phyloP scores from a whole-genome alignment of 164 flowering plant genomes.

The Cinnamomum chago region DNA sequence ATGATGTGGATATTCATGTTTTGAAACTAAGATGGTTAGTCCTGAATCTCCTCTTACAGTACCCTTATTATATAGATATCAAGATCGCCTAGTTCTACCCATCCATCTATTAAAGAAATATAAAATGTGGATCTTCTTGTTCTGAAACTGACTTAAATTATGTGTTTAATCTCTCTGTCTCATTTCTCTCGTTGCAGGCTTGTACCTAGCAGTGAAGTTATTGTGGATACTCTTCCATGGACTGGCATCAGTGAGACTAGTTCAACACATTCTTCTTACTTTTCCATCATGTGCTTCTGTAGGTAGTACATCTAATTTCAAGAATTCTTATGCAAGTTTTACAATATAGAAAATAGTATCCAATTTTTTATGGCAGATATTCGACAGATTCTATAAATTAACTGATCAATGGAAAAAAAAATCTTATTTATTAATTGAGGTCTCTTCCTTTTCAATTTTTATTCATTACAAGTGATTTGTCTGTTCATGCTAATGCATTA shows the following conservation, averaged over 20 bases:
- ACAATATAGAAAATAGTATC: too few species aligned
- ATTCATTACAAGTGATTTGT: too few species aligned
- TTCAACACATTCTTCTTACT: constrained; percentile 59
- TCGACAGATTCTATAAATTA: not conserved
- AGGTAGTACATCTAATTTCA: constrained; percentile 55
- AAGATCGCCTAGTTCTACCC: not conserved
- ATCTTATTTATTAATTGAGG: not conserved
- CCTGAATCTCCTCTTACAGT: not conserved
- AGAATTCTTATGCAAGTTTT: not conserved
- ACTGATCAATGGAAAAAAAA: too few species aligned
- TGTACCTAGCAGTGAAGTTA: constrained; percentile 31
- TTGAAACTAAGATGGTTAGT: too few species aligned
- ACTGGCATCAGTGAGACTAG: constrained; percentile 50
- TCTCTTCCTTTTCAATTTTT: too few species aligned
- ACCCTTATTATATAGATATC: too few species aligned
- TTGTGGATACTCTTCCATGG: constrained; percentile 74
- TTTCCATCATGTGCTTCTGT: constrained; percentile 92
- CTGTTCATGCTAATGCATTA: not conserved
- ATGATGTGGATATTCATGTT: not conserved
- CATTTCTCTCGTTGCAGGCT: constrained; percentile 34
- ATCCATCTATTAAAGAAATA: not conserved
- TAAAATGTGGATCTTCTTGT: not conserved
- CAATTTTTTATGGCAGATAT: not conserved
- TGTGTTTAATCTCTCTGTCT: not conserved
- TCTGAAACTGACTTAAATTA: not conserved